Evolutionary conservation across 2,329 filamentous ascomycete genomes (phyloP).

Genomic region (Tolypocladium nubicola): DNA sequence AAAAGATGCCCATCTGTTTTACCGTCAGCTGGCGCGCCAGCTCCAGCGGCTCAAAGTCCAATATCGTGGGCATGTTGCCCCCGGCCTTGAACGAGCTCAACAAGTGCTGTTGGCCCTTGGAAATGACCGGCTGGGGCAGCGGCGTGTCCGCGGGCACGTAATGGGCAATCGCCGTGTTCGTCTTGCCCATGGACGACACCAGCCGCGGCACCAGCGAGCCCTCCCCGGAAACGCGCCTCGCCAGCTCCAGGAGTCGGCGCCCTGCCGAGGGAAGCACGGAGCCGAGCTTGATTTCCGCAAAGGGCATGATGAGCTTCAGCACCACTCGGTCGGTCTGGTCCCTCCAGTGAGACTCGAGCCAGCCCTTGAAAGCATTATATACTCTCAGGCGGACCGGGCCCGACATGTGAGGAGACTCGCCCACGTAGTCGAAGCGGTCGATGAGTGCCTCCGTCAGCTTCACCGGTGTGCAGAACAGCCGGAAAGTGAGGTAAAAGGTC

Average conservation of each 20-base stretch:
- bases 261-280: constrained; percentile 64
- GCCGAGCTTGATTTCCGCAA: constrained; percentile 64
- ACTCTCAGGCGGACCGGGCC: constrained; percentile 78
- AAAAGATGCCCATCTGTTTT: constrained; percentile 86
- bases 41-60: constrained; percentile 88
- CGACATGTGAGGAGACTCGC: constrained; percentile 62
- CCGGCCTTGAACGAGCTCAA: constrained; percentile 68
- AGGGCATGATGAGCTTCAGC: constrained; percentile 64
- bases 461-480: constrained; percentile 75
- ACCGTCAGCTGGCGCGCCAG: constrained; percentile 85
- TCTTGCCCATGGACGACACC: constrained; percentile 80
- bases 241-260: constrained; percentile 68
- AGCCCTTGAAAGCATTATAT: constrained; percentile 94
- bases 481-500: constrained; percentile 93
- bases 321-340: constrained; percentile 70
- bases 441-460: constrained; percentile 76
- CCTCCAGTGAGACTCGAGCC: constrained; percentile 94
- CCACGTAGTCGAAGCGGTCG: constrained; percentile 85
- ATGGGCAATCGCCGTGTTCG: constrained; percentile 61
- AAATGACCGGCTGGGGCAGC: constrained; percentile 58
- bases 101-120: constrained; percentile 63
- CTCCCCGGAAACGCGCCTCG: constrained; percentile 65
- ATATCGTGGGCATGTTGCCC: constrained; percentile 57
- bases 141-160: constrained; percentile 63
- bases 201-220: constrained; percentile 71